These are phyloP conservation scores for Claviceps arundinis DNA, from an alignment of 2,329 filamentous ascomycete species.

Conservation along the genomic window DNA sequence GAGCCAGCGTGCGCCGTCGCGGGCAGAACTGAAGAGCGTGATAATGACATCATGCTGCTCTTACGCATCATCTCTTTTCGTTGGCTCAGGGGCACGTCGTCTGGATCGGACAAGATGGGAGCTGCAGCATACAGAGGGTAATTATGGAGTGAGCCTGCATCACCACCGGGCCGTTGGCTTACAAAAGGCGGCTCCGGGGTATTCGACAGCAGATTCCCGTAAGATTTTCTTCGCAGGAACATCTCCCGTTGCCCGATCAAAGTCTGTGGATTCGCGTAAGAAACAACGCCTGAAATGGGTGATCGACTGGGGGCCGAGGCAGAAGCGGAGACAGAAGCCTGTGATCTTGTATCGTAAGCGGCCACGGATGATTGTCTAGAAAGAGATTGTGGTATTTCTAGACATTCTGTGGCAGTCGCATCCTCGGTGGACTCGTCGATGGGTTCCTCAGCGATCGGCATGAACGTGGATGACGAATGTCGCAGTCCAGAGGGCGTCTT, in stretches of 20 bases:
- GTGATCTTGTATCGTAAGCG: conserved; percentile 9
- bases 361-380: conserved; percentile 12
- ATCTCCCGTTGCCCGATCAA: conserved; percentile 42
- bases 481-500: conserved; percentile 13
- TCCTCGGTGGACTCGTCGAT: conserved; percentile 6
- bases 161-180: conserved; percentile 21
- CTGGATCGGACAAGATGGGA: conserved; percentile 31
- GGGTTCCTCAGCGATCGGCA: conserved; percentile 33
- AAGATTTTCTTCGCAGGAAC: conserved; percentile 38
- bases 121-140: conserved; percentile 19
- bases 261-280: conserved; percentile 39
- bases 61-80: conserved; percentile 49
- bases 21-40: conserved; percentile 11
- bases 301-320: conserved; percentile 7
- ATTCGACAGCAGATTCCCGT: conserved; percentile 23
- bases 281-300: conserved; percentile 32
- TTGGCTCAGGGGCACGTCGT: conserved; percentile 60
- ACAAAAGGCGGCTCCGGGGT: conserved; percentile 14
- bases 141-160: conserved; percentile 28
- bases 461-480: conserved; percentile 13
- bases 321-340: background rate
- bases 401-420: conserved; percentile 5
- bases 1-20: conserved; percentile 8
- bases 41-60: conserved; percentile 25
- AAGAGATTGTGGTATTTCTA: background rate